These are phyloP conservation scores for Fusarium floridanum DNA, from an alignment of 2,329 filamentous ascomycete species.

Conservation along the genomic window DNA sequence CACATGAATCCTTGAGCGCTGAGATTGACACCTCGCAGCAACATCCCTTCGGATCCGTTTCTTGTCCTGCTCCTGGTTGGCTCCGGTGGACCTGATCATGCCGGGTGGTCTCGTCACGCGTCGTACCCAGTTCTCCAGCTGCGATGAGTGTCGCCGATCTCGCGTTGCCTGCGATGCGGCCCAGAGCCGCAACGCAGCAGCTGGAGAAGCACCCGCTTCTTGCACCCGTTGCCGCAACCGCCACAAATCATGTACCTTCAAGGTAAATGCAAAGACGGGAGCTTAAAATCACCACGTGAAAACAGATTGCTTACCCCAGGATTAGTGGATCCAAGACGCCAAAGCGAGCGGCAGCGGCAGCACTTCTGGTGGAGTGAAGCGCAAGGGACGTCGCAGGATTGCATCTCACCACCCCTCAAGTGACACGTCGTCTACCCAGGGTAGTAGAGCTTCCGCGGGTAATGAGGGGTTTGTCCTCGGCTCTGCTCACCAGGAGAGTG, in stretches of 20 bases:
- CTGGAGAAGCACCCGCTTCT: constrained; percentile 73
- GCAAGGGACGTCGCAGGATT: constrained; percentile 29
- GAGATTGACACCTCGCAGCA: constrained; percentile 10
- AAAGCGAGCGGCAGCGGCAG: constrained; percentile 13
- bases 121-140: constrained; percentile 54
- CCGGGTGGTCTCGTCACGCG: constrained; percentile 37
- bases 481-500: not conserved
- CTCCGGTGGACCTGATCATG: constrained; percentile 18
- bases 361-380: constrained; percentile 14
- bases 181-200: constrained; percentile 60
- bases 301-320: not conserved
- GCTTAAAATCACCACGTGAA: not conserved
- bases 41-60: not conserved
- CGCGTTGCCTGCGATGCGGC: constrained; percentile 49
- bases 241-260: constrained; percentile 47
- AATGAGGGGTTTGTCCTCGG: not conserved
- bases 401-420: constrained; percentile 22
- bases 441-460: not conserved
- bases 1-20: constrained; percentile 9
- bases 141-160: constrained; percentile 49
- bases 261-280: constrained; percentile 30
- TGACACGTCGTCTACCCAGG: constrained; percentile 23
- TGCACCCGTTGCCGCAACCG: constrained; percentile 70
- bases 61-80: not conserved
- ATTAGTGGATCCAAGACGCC: constrained; percentile 46